Base-by-base conservation (phyloP, 805 yeast genomes). In the Sporopachydermia lactativora region DNA sequence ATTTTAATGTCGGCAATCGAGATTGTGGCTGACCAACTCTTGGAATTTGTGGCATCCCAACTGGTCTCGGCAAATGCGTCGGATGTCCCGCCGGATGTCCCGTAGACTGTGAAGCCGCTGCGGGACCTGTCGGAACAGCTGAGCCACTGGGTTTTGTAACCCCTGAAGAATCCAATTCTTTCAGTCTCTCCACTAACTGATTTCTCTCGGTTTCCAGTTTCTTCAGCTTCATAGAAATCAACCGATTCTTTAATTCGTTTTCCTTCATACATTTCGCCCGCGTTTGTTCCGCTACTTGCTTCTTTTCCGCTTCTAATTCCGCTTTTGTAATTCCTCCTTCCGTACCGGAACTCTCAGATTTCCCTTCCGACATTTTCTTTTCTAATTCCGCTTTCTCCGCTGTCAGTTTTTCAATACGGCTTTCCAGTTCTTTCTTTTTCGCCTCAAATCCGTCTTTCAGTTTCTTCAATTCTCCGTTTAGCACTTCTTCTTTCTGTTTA, bases 161-260 rank as follows among this genome's bases (percentile, higher is more conserved):
- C 31, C 8, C 31, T n/a, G n/a, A n/a, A n/a, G n/a, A n/a, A n/a
- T n/a, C 15, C 17, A n/a, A 5, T 34, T 45, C 41, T 15, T 51
- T 45, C 36, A 49, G 54, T 14, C 48, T 51, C 14, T 45, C 49
- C 42, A 52, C 57, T 11, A 54, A 38, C 37, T 52, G 52, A 11
- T 43, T 38, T 42, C 50, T 59, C 24, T 66, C 65, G 38, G 55
- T 59, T 44, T 70, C 75, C 18, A 71, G 60, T 40, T 66, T 67
- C 36, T 70, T 75, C n/a, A 72, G 59, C 53, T 70, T 75, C 46
- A 65, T 64, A 48, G 66, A 69, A 48, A 74, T 60, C 55, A 79
- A 68, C 43, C 66, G 70, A 42, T 68, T 66, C 48, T 75, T 70
- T 55, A 80, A 68, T 44, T 71, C 79, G 38, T 67, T 68, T 50